Conservation (phyloP, 2,329 filamentous ascomycete species). For the Dactylellina drechsleri region DNA sequence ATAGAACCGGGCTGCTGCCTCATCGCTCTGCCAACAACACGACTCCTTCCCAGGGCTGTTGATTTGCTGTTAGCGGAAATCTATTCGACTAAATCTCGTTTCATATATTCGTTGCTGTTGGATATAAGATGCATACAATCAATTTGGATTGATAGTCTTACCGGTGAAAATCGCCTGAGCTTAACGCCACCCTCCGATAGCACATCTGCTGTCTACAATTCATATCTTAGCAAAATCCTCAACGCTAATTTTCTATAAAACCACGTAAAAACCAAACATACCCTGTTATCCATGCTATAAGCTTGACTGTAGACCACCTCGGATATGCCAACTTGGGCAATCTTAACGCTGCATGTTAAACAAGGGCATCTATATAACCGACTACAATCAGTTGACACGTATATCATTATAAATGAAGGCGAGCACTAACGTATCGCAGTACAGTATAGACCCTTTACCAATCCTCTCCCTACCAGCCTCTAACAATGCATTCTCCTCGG, state of each 20-base stretch:
- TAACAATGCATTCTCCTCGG: conserved; percentile 94
- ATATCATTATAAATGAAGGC: neutral
- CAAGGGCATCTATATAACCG: conserved; percentile 76
- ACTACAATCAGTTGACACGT: conserved; percentile 1
- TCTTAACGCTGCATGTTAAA: conserved; percentile 97
- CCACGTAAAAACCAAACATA: conserved; percentile 58
- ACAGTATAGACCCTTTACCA: conserved; percentile 81
- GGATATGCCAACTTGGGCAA: conserved; percentile 91
- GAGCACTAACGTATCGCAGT: conserved; percentile 78
- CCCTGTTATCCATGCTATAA: conserved; percentile 90
- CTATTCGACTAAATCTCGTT: neutral
- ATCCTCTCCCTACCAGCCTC: conserved; percentile 94
- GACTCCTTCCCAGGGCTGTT: conserved; percentile 45
- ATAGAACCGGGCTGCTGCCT: conserved; percentile 14
- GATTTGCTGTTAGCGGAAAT: neutral
- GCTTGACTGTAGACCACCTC: conserved; percentile 95
- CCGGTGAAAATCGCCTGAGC: conserved; percentile 86
- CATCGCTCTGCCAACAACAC: conserved; percentile 31
- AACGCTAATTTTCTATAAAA: neutral
- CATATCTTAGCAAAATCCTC: neutral
- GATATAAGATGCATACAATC: neutral
- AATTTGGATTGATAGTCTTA: conserved; percentile 64
- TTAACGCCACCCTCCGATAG: conserved; percentile 84
- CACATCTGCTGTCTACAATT: conserved; percentile 74
- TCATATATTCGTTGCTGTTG: conserved; percentile 1